phyloP scores from a whole-genome alignment of 169 alveolate species.

The Babesia caballi region DNA sequence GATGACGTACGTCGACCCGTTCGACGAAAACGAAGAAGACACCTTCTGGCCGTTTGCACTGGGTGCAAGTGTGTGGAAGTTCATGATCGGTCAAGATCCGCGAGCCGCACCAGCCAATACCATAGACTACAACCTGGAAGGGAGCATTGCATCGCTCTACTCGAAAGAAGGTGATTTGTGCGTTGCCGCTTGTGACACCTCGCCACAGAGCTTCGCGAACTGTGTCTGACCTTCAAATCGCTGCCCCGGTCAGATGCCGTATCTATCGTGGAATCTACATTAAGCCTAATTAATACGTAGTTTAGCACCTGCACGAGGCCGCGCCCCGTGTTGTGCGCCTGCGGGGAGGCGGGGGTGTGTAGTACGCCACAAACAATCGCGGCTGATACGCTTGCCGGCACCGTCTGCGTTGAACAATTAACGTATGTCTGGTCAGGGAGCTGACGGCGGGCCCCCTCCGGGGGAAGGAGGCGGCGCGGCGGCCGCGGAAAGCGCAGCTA shows the following conservation, averaged over 20 bases:
- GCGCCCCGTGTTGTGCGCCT: background rate
- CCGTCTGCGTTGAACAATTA: background rate
- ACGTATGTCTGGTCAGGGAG: background rate
- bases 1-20: constrained; percentile 12
- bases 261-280: constrained; percentile 7
- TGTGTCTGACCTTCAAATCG: background rate
- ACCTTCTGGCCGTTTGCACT: constrained; percentile 8
- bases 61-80: constrained; percentile 12
- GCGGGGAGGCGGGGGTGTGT: background rate
- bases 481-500: background rate
- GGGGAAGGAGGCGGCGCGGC: background rate
- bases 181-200: background rate
- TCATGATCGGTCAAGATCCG: background rate
- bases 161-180: constrained; percentile 21
- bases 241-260: constrained; percentile 1
- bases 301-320: background rate
- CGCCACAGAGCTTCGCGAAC: constrained; percentile 17
- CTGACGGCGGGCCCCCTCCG: background rate
- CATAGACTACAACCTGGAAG: background rate
- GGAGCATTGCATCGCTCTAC: constrained; percentile 17
- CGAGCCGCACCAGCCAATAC: background rate
- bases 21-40: constrained; percentile 9
- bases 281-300: background rate
- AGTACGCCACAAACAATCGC: background rate
- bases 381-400: background rate